Evolutionary conservation across 2,329 filamentous ascomycete genomes (phyloP), one percentile per base, ranked within the genome.

Genomic region (Whalleya microplaca): DNA sequence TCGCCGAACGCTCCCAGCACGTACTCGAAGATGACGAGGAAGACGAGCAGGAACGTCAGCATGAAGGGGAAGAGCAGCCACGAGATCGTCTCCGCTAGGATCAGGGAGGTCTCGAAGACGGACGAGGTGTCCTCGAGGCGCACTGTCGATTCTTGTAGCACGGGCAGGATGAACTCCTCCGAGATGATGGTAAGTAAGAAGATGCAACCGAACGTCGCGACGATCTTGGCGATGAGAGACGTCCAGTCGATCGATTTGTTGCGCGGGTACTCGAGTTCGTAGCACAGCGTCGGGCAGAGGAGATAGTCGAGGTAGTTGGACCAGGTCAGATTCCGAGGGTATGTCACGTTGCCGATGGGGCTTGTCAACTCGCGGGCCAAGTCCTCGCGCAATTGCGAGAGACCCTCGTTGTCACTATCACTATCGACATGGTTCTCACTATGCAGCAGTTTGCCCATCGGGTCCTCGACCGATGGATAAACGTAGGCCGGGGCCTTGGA

Each of bases 1-100:
- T 99, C 95, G 14, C 93, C 95, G 69, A 96, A 96, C 46, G 93
- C 93, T 55, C 94, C 95, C 32, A 98, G 85, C 10, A 96, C 84
- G 74, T 98, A 99, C 74, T 99, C 95, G 73, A 98, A 99, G 68
- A 98, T 98, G 73, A 97, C 92, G 56, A 99, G 86, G 78, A 99
- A 99, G 53, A 98, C 93, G 46, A 98, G 86, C 3, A 98, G 80
- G 72, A 98, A 96, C 3, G 89, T 96, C 59, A 98, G 83, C 91
- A 97, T 97, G 74, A 98, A 99, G 2, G 95, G 95, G 75, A 97
- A 98, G 20, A 99, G 83, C 18, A 99, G 85, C 80, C 91, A 87
- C 55, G 90, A 94, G 70, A 96, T 93, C 14, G 90, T 92, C 79
- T 98, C 95, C 23, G 90, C 86, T 21, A 99, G 82, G 63, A 97